A percentile compares a stretch with the other conserved stretches of the same genome.
Conservation (phyloP, 345 rosid genomes). For the Brassica incana region DNA sequence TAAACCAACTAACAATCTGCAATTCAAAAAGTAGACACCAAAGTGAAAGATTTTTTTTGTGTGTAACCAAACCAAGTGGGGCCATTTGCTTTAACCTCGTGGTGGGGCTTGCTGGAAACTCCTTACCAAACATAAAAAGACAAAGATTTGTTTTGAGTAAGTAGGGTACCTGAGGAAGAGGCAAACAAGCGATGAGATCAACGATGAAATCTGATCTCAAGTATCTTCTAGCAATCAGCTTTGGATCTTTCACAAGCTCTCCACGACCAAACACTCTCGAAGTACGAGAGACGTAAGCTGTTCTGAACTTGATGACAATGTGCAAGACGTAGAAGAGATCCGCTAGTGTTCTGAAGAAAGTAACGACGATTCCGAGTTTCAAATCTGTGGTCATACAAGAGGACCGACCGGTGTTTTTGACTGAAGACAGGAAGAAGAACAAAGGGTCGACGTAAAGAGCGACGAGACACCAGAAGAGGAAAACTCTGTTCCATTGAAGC, state of each 20-base stretch:
- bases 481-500: slow-evolving; percentile 59
- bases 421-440: slow-evolving; percentile 76
- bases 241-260: slow-evolving; percentile 72
- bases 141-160: background rate
- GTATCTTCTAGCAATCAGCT: slow-evolving; percentile 62
- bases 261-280: slow-evolving; percentile 86
- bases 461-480: slow-evolving; percentile 71
- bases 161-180: slow-evolving; percentile 74
- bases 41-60: background rate
- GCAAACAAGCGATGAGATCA: slow-evolving; percentile 70
- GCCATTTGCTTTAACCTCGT: background rate
- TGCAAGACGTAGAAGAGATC: slow-evolving; percentile 67
- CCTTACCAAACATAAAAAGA: background rate
- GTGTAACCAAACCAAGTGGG: slow-evolving; percentile 7
- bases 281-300: slow-evolving; percentile 74
- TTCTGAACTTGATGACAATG: slow-evolving; percentile 64
- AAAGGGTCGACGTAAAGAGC: slow-evolving; percentile 86
- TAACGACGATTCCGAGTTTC: slow-evolving; percentile 68
- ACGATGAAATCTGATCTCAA: slow-evolving; percentile 67
- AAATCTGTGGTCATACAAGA: slow-evolving; percentile 60
- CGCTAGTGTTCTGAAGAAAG: slow-evolving; percentile 69
- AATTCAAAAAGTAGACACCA: slow-evolving; percentile 7
- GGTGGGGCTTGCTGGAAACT: background rate
- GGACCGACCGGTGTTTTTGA: slow-evolving; percentile 39
- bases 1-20: slow-evolving; percentile 87